Conservation (phyloP, 176 grass and related monocot genomes). For the Zoysia japonica region DNA sequence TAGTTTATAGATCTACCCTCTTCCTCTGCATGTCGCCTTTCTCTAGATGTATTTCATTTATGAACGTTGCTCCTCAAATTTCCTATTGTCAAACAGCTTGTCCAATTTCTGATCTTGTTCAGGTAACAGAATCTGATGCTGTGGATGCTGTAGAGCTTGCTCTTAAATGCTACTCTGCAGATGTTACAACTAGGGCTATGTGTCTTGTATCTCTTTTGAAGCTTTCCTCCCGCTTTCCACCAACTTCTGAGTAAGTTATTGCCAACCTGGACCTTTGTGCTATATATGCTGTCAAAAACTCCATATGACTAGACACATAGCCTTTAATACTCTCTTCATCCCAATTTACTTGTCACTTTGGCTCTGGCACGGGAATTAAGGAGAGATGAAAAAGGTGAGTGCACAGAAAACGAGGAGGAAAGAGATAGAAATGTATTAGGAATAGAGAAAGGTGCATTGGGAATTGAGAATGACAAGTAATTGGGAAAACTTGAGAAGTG, state of each 20-base stretch:
- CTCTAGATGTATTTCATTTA: slow-evolving; percentile 19
- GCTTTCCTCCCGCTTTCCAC: slow-evolving; percentile 89
- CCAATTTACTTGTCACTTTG: too few relatives aligned
- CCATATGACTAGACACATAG: not conserved
- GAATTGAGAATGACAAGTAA: too few relatives aligned
- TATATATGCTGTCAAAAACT: slow-evolving; percentile 7
- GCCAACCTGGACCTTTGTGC: slow-evolving; percentile 30
- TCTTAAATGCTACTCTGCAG: slow-evolving; percentile 69
- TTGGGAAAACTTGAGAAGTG: too few relatives aligned
- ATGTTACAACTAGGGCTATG: slow-evolving; percentile 93
- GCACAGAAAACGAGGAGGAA: too few relatives aligned
- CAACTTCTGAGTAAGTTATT: slow-evolving; percentile 78
- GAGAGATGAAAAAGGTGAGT: too few relatives aligned
- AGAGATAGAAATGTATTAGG: too few relatives aligned
- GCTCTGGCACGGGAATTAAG: too few relatives aligned
- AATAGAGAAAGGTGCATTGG: too few relatives aligned
- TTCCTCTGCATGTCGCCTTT: slow-evolving; percentile 10
- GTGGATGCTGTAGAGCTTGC: slow-evolving; percentile 80
- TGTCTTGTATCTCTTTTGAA: slow-evolving; percentile 94
- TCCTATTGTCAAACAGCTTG: slow-evolving; percentile 38
- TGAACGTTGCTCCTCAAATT: slow-evolving; percentile 13
- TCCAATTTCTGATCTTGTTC: slow-evolving; percentile 47
- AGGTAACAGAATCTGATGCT: slow-evolving; percentile 99
- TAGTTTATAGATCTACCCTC: slow-evolving; percentile 14
- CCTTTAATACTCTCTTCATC: not conserved